These are phyloP conservation scores for Neurospora sp. DNA, from an alignment of 495 filamentous ascomycete genomes.

Conservation along the genomic window DNA sequence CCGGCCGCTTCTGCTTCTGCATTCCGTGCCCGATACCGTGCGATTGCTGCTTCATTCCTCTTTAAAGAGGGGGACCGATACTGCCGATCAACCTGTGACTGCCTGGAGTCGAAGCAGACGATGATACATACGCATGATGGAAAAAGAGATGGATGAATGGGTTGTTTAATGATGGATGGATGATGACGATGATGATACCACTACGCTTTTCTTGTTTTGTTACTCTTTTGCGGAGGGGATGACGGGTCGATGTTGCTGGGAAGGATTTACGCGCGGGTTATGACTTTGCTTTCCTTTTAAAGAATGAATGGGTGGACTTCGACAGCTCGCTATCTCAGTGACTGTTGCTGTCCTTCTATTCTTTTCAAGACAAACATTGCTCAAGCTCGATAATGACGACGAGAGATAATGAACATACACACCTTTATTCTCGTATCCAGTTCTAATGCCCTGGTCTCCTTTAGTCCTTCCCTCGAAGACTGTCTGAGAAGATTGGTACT, in stretches of 20 bases:
- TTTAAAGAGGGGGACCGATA: neutral
- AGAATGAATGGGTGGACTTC: neutral
- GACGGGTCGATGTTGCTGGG: neutral
- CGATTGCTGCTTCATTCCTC: conserved; percentile 31
- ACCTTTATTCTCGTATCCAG: neutral
- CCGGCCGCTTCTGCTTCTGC: conserved; percentile 36
- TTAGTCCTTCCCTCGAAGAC: neutral
- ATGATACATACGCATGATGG: neutral
- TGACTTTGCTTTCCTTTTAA: neutral
- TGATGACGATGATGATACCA: neutral
- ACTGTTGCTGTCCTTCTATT: neutral
- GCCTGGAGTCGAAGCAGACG: neutral
- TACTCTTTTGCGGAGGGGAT: neutral
- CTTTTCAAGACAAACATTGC: neutral
- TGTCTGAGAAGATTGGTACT: neutral
- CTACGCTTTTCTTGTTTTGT: neutral
- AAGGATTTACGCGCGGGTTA: neutral
- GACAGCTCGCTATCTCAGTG: neutral
- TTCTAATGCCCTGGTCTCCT: neutral
- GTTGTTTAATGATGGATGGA: neutral
- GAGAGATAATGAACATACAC: neutral
- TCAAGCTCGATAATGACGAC: neutral
- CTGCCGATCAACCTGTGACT: neutral
- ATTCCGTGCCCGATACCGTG: conserved; percentile 35
- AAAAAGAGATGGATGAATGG: neutral